phyloP scores from a whole-genome alignment of 495 filamentous ascomycete species.

The Staphylotrichum longicolle region DNA sequence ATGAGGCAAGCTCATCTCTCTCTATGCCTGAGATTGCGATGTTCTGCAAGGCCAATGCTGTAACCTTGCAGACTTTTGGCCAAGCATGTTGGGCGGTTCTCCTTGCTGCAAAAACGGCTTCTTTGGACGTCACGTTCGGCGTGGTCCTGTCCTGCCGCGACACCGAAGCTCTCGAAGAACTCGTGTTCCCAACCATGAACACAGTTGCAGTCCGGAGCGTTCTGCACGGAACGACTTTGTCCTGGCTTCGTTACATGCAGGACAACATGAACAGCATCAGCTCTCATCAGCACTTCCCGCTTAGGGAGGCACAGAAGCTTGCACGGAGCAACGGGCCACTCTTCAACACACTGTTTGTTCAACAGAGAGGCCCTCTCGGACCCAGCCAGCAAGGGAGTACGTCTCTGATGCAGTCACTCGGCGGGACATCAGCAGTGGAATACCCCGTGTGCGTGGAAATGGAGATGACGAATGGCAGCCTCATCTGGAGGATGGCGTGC shows the following conservation, averaged over 20 bases:
- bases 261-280: constrained; percentile 52
- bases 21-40: constrained; percentile 34
- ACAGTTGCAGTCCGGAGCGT: constrained; percentile 64
- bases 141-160: constrained; percentile 69
- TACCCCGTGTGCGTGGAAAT: constrained; percentile 80
- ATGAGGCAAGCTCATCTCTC: constrained; percentile 47
- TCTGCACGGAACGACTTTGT: constrained; percentile 57
- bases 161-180: constrained; percentile 51
- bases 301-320: constrained; percentile 58
- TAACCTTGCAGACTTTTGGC: constrained; percentile 64
- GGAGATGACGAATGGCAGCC: constrained; percentile 52
- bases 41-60: constrained; percentile 55
- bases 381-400: background rate
- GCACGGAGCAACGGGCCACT: constrained; percentile 37
- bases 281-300: constrained; percentile 63
- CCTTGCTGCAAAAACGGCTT: constrained; percentile 53
- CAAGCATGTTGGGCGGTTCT: constrained; percentile 65
- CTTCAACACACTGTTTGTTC: constrained; percentile 72
- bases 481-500: constrained; percentile 70
- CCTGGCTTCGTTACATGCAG: constrained; percentile 66
- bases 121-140: constrained; percentile 67
- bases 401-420: constrained; percentile 51
- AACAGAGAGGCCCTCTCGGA: constrained; percentile 44
- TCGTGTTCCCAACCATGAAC: constrained; percentile 80
- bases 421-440: constrained; percentile 62